phyloP scores from a whole-genome alignment of 257 asterid species.

The Forsythia viridissima region DNA sequence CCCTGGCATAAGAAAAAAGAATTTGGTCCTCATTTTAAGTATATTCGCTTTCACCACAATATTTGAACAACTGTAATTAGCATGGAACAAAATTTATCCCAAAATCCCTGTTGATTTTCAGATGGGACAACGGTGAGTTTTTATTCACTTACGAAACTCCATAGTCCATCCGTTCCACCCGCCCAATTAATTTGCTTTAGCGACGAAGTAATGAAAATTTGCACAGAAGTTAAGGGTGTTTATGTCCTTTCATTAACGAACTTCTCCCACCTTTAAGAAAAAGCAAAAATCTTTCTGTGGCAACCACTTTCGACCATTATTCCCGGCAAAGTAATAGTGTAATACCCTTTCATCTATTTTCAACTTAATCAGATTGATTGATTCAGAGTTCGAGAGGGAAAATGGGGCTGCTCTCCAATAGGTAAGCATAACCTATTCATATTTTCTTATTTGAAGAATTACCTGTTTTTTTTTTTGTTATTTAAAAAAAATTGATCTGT shows the following conservation, averaged over 20 bases:
- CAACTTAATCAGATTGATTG: not conserved
- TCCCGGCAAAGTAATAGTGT: conserved; percentile 1
- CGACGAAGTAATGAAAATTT: not conserved
- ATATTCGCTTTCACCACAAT: too few species aligned
- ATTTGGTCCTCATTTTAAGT: too few species aligned
- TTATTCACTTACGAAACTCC: not conserved
- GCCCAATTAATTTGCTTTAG: not conserved
- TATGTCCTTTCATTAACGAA: not conserved
- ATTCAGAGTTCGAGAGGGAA: conserved; percentile 1
- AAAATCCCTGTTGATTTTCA: too few species aligned
- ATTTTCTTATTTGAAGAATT: not conserved
- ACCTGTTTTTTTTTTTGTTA: not conserved
- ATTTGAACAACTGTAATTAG: too few species aligned
- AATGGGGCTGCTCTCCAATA: conserved; percentile 62
- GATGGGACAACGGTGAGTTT: too few species aligned
- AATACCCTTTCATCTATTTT: not conserved
- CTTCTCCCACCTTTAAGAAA: not conserved
- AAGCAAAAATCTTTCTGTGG: not conserved
- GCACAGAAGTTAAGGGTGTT: not conserved
- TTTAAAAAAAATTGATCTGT: conserved; percentile 17
- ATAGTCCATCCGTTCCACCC: not conserved
- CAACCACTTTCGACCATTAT: conserved; percentile 1
- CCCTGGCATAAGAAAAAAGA: too few species aligned
- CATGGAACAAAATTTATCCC: too few species aligned
- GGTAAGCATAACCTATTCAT: conserved; percentile 25